These are phyloP conservation scores for Coemansia sp. DNA, from an alignment of 192 early-diverging fungal genomes.

Conservation along the genomic window DNA sequence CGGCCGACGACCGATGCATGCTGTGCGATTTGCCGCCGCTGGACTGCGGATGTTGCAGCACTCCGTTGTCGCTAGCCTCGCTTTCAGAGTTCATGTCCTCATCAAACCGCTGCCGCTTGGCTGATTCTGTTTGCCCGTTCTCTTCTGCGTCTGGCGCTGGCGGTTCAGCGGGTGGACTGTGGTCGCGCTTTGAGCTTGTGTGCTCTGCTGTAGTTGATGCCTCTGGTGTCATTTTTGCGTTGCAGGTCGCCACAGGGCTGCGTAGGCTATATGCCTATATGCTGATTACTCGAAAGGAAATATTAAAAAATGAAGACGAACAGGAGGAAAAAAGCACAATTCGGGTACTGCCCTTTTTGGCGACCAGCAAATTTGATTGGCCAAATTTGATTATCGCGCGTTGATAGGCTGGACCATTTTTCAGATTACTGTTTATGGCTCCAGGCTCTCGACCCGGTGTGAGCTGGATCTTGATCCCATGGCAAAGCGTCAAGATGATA, in stretches of 20 bases:
- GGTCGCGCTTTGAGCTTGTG: conserved; percentile 15
- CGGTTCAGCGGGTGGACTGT: neutral
- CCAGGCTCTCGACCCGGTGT: too few species aligned
- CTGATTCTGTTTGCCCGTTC: neutral
- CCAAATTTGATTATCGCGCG: neutral
- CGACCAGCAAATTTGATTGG: neutral
- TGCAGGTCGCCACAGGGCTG: neutral
- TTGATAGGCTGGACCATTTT: too few species aligned
- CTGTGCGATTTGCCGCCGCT: conserved; percentile 4
- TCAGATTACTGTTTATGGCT: too few species aligned
- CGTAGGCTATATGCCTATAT: neutral
- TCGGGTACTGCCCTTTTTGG: neutral
- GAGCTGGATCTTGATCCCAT: too few species aligned
- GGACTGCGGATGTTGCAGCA: neutral
- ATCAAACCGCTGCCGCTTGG: conserved; percentile 7
- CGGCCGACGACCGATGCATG: conserved; percentile 21
- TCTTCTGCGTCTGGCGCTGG: neutral
- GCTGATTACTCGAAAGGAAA: neutral
- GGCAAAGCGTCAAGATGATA: too few species aligned
- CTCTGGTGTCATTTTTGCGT: conserved; percentile 1
- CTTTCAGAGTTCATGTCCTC: neutral
- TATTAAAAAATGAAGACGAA: neutral
- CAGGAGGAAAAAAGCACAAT: neutral
- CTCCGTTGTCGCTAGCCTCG: neutral
- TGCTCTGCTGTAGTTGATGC: conserved; percentile 2